Conservation (phyloP, 75 land plant species). For the Sequoiadendron giganteum region DNA sequence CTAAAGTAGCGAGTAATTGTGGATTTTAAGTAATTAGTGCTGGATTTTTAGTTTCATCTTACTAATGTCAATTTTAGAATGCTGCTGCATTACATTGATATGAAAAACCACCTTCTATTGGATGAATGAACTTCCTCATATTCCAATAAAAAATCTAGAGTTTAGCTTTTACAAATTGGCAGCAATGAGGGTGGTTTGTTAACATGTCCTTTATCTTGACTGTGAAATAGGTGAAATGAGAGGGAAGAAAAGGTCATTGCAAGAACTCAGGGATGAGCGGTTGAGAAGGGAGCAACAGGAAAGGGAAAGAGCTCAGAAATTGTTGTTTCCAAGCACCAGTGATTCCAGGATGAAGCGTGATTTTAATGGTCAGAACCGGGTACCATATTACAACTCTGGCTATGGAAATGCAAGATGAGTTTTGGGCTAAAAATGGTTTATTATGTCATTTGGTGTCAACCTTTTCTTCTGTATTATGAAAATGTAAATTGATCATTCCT, state of each 20-base stretch:
- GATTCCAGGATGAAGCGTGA: not conserved
- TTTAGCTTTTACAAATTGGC: not conserved
- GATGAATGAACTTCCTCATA: not conserved
- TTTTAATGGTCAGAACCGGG: not conserved
- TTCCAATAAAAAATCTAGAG: not conserved
- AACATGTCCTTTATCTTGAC: not conserved
- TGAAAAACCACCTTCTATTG: not conserved
- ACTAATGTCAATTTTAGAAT: not conserved
- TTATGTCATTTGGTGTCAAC: not conserved
- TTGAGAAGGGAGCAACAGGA: conserved; percentile 71
- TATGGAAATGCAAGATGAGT: conserved; percentile 4
- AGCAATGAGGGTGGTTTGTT: not conserved
- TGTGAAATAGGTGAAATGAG: conserved; percentile 16
- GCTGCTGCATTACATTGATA: not conserved
- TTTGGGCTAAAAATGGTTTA: not conserved
- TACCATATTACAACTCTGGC: conserved; percentile 8
- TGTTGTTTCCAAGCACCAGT: conserved; percentile 21
- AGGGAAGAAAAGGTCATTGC: conserved; percentile 61
- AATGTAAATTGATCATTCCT: not conserved
- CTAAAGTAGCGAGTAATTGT: not conserved
- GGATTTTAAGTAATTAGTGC: not conserved
- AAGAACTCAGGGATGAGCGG: conserved; percentile 87
- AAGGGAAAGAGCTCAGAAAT: conserved; percentile 54
- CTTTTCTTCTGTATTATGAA: not conserved
- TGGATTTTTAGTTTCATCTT: not conserved